Percentiles rank a stretch among this genome's conserved stretches.
phyloP scores from a whole-genome alignment of 495 filamentous ascomycete genomes.

The Penicillium pulvis region DNA sequence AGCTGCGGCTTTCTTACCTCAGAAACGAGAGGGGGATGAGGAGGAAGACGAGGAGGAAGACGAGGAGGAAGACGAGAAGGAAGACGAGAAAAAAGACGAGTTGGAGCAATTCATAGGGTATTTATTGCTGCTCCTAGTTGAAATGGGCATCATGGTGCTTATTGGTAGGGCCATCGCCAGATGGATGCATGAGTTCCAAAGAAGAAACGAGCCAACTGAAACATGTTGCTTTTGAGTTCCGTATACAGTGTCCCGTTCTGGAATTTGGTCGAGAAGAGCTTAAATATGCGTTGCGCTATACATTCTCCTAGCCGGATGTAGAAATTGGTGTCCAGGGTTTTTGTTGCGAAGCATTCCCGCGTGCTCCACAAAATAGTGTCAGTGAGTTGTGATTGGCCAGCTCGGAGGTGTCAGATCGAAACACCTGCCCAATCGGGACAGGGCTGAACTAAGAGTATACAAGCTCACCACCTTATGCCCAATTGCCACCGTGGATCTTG shows the following conservation, averaged over 20 bases:
- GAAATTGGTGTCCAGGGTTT: no score
- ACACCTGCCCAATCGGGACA: conserved; percentile 3
- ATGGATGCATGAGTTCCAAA: neutral
- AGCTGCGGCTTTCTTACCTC: neutral
- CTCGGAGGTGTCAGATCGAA: conserved; percentile 1
- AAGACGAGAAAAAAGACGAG: neutral
- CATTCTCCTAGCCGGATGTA: no score
- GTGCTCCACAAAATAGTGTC: neutral
- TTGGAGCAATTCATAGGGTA: neutral
- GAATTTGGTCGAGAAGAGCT: neutral
- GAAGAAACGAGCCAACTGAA: neutral
- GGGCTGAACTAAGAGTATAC: neutral
- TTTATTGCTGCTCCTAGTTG: neutral
- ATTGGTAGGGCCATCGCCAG: neutral
- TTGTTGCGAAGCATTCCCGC: neutral
- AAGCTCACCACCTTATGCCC: neutral
- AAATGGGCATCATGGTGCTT: neutral
- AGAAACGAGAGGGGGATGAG: neutral
- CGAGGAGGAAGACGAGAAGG: neutral
- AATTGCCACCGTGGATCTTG: neutral
- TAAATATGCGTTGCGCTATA: no score
- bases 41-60: neutral
- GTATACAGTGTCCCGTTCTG: neutral
- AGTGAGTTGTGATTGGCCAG: neutral
- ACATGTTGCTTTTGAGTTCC: neutral